Percentiles rank a stretch among this genome's conserved stretches.
Evolutionary conservation across 768 basidiomycete species (phyloP).

Genomic region (Russula brevipes): DNA sequence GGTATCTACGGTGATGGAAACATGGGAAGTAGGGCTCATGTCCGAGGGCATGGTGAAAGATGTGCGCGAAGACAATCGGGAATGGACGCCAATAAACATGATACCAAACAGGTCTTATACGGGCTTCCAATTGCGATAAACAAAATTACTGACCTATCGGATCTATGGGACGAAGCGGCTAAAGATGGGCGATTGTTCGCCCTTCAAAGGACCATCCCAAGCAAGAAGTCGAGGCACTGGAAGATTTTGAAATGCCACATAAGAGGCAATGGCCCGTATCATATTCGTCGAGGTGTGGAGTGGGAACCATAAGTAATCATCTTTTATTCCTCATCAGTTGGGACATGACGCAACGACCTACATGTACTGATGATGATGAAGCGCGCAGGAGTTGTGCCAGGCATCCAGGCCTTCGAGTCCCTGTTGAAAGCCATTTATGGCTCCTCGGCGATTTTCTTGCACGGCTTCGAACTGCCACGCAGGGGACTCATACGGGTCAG

Average conservation of each 20-base stretch:
- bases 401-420: conserved; percentile 48
- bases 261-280: conserved; percentile 61
- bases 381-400: conserved; percentile 68
- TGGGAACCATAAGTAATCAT: conserved; percentile 64
- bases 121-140: conserved; percentile 66
- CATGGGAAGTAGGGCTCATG: conserved; percentile 71
- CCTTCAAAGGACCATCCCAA: conserved; percentile 72
- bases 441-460: conserved; percentile 55
- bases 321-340: neutral
- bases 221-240: conserved; percentile 63
- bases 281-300: conserved; percentile 72
- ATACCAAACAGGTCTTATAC: conserved; percentile 60
- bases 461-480: conserved; percentile 81
- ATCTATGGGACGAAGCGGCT: conserved; percentile 51
- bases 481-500: conserved; percentile 73
- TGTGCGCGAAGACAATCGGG: conserved; percentile 30
- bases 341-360: neutral
- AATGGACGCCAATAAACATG: conserved; percentile 12
- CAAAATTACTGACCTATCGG: conserved; percentile 66
- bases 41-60: conserved; percentile 72
- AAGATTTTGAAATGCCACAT: conserved; percentile 47
- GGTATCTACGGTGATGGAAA: conserved; percentile 81
- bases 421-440: conserved; percentile 50
- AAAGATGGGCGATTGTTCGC: conserved; percentile 54
- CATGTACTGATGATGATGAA: too few species aligned